These are phyloP conservation scores for Actinomortierella ambigua DNA, from an alignment of 371 early-diverging fungal species.

Conservation along the genomic window DNA sequence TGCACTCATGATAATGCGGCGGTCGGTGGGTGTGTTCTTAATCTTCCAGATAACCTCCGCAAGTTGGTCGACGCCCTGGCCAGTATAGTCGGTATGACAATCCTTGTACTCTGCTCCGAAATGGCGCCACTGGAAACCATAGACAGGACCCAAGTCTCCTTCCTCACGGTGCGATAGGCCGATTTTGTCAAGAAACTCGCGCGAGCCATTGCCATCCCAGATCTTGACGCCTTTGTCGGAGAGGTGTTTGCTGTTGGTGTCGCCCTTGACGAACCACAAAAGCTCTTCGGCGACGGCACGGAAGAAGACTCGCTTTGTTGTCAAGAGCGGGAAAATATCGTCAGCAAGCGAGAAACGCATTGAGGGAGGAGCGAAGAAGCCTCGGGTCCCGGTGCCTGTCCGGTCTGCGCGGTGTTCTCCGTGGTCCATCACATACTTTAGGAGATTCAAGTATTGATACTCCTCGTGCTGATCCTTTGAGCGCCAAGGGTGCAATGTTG, in stretches of 20 bases:
- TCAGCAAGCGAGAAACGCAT: slow-evolving; percentile 88
- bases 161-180: slow-evolving; percentile 84
- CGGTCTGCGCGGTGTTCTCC: slow-evolving; percentile 90
- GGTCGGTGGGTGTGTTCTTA: slow-evolving; percentile 85
- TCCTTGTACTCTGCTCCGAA: slow-evolving; percentile 96
- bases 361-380: slow-evolving; percentile 94
- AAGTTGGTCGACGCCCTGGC: slow-evolving; percentile 97
- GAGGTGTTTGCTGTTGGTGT: slow-evolving; percentile 88
- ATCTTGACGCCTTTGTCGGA: slow-evolving; percentile 90
- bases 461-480: slow-evolving; percentile 70
- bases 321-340: slow-evolving; percentile 90
- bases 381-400: slow-evolving; percentile 96
- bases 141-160: slow-evolving; percentile 99
- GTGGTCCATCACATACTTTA: slow-evolving; percentile 76
- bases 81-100: slow-evolving; percentile 90
- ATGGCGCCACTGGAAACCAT: slow-evolving; percentile 99
- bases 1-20: slow-evolving; percentile 96
- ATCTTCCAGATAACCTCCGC: slow-evolving; percentile 89
- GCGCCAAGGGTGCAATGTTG: slow-evolving; percentile 43
- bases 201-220: slow-evolving; percentile 98
- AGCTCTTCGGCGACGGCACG: slow-evolving; percentile 96
- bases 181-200: slow-evolving; percentile 88
- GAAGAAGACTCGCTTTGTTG: slow-evolving; percentile 96
- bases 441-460: slow-evolving; percentile 89
- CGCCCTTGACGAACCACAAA: slow-evolving; percentile 96